Base-by-base conservation (phyloP, 192 early-diverging fungal genomes). In the Endogone sp. region DNA sequence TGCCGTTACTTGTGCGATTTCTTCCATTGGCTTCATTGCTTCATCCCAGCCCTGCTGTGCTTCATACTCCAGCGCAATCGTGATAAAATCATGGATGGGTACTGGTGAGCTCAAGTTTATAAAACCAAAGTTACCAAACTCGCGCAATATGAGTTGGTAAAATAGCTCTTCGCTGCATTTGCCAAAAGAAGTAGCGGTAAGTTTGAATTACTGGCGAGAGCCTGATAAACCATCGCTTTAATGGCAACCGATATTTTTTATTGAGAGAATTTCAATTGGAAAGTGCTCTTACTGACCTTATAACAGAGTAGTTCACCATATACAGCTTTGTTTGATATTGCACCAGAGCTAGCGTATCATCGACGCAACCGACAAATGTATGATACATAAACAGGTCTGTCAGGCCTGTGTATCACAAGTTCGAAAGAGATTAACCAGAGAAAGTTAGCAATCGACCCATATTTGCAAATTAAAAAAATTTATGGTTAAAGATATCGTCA, bases 101-200 rank as follows among this genome's bases (percentile, higher is more conserved):
- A 85, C 84, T 3, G 93, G 83, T 2, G 73, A 77, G 11, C 88
- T 81, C 31, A 95, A 77, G 22, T 80, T 60, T 27, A 96, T 84
- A 29, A 71, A 81, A 3, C 95, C 97, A 76, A 93, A 96, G 70
- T 99, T 99, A 61, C 85, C 86, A 76, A 99, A 96, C 29, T 93
- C 90, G 24, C 79, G 78, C 20, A 98, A 70, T 31, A 77, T 78
- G 2, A 94, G 79, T 72, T 99, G 95, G 79, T 97, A 95, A 70
- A 99, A 94, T 29, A 99, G 78, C 59, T 94, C 91, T 65, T 89
- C 88, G 74, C 92, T 94, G 55, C n/a, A 59, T 26, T 23, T 25
- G 20, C 22, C 4, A 44, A 25, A 32, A 28, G 59, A n/a, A n/a
- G n/a, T n/a, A n/a, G n/a, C n/a, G n/a, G n/a, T n/a, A n/a, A n/a